phyloP scores from a whole-genome alignment of 306 rosid species.

The Sicyos edulis region DNA sequence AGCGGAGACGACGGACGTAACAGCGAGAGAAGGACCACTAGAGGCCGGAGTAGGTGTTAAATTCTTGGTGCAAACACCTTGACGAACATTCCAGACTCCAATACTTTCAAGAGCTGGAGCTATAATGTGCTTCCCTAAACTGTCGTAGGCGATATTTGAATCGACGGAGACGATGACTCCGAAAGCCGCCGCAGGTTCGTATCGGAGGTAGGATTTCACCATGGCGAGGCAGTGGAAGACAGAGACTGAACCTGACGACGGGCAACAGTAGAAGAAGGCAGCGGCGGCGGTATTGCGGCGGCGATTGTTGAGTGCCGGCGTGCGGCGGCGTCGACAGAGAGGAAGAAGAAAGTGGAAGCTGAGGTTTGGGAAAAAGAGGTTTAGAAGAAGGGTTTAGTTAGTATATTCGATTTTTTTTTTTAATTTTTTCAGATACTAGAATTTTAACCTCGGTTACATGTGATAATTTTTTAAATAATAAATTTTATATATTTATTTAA shows the following conservation, averaged over 20 bases:
- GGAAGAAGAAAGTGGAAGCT: too few relatives aligned
- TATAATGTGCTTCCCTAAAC: constrained; percentile 77
- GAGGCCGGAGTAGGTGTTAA: constrained; percentile 47
- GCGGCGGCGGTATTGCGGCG: too few relatives aligned
- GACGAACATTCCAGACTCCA: constrained; percentile 83
- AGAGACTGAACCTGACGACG: neutral
- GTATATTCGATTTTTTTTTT: too few relatives aligned
- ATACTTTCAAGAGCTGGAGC: constrained; percentile 83
- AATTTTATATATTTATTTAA: too few relatives aligned
- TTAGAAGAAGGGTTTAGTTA: too few relatives aligned
- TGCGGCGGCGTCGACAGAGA: too few relatives aligned
- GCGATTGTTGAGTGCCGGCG: too few relatives aligned
- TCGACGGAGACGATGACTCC: constrained; percentile 83
- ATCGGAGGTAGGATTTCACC: constrained; percentile 89
- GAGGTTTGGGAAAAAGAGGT: too few relatives aligned
- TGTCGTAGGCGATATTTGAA: constrained; percentile 57
- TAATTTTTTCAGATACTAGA: too few relatives aligned
- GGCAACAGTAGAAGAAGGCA: neutral
- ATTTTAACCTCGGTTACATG: too few relatives aligned
- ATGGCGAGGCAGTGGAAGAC: constrained; percentile 27
- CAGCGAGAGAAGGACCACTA: constrained; percentile 53
- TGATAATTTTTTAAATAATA: too few relatives aligned
- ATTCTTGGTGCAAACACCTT: constrained; percentile 70
- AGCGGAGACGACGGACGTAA: constrained; percentile 62
- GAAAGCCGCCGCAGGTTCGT: constrained; percentile 68